Evolutionary conservation across 345 rosid species (phyloP).

Genomic region (Erucastrum elatum): DNA sequence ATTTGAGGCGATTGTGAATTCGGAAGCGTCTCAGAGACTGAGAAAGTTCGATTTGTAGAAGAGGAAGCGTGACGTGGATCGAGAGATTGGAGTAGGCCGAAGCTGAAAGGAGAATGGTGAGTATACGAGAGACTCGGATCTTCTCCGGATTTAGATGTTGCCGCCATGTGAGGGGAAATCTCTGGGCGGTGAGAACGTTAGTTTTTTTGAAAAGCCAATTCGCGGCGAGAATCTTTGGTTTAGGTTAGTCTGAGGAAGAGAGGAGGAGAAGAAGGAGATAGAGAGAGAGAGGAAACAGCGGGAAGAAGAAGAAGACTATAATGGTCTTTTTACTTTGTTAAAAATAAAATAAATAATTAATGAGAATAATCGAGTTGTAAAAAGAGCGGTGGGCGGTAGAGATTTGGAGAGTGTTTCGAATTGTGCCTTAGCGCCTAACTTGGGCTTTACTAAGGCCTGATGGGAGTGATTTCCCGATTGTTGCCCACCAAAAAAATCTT

Average conservation of each 20-base stretch:
- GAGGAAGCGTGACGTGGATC: constrained; percentile 26
- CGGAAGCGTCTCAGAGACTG: constrained; percentile 27
- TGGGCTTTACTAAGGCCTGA: too few relatives aligned
- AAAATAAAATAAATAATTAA: too few relatives aligned
- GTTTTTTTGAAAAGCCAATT: not conserved
- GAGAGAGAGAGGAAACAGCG: not conserved
- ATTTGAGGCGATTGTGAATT: constrained; percentile 23
- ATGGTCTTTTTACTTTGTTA: not conserved
- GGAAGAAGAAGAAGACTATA: not conserved
- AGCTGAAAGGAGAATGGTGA: constrained; percentile 45
- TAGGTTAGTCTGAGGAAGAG: constrained; percentile 19
- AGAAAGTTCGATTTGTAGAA: constrained; percentile 19
- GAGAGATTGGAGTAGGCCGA: constrained; percentile 40
- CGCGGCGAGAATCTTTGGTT: not conserved
- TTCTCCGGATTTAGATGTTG: constrained; percentile 48
- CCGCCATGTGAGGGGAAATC: constrained; percentile 22
- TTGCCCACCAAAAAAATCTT: too few relatives aligned
- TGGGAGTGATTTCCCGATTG: too few relatives aligned
- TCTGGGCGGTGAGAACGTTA: not conserved
- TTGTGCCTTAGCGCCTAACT: not conserved
- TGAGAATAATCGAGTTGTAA: not conserved
- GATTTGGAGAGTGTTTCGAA: not conserved
- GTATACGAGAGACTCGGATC: constrained; percentile 43
- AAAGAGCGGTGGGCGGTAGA: not conserved
- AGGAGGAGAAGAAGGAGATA: constrained; percentile 5